Conservation (phyloP, 345 rosid genomes). For the Eucalyptus caleyi region DNA sequence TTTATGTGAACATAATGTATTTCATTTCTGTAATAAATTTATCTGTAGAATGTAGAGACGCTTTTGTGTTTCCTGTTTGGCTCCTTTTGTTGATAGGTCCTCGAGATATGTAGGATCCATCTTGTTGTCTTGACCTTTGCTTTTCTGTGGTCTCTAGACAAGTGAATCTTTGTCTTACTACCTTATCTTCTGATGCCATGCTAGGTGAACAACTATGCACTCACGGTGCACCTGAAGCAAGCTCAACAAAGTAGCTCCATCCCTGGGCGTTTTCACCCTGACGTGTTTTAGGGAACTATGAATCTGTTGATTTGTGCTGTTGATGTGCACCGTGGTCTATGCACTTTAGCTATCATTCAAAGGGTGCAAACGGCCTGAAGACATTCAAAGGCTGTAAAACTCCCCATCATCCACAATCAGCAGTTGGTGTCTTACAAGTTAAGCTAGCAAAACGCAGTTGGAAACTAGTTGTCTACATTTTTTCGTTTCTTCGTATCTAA, state of each 20-base stretch:
- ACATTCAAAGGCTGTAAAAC: background rate
- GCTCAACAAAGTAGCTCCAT: constrained; percentile 12
- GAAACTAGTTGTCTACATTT: background rate
- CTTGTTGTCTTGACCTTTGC: background rate
- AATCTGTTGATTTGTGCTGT: background rate
- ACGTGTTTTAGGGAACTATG: constrained; percentile 35
- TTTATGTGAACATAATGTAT: background rate
- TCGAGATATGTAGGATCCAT: background rate
- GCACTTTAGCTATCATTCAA: background rate
- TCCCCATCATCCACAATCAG: background rate
- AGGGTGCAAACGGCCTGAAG: background rate
- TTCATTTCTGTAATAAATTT: background rate
- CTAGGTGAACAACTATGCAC: constrained; percentile 25
- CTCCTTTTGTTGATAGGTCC: background rate
- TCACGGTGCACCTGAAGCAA: constrained; percentile 62
- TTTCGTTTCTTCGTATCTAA: background rate
- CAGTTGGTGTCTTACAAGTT: background rate
- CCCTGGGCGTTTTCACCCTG: constrained; percentile 70
- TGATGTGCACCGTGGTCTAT: background rate
- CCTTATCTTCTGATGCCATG: background rate
- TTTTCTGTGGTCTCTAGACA: background rate
- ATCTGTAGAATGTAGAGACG: background rate
- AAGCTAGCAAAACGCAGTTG: background rate
- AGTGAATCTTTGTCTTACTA: background rate
- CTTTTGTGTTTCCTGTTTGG: background rate